These are phyloP conservation scores for Pilobolus umbonatus DNA, from an alignment of 192 early-diverging fungal genomes.

Conservation along the genomic window DNA sequence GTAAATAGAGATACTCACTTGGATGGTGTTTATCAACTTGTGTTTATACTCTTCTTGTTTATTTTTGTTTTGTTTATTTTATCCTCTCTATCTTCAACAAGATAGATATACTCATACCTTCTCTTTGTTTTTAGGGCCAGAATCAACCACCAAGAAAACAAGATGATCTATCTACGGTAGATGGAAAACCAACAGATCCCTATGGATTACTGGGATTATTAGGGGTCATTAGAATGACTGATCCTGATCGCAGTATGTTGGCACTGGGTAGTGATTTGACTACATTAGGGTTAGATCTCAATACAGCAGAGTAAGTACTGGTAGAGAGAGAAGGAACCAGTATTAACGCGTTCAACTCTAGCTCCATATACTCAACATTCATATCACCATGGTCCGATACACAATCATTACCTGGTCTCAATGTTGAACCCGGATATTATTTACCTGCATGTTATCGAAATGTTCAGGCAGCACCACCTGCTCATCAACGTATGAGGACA, in stretches of 20 bases:
- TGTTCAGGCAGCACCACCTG: conserved; percentile 62
- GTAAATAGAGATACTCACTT: not conserved
- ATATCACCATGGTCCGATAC: conserved; percentile 86
- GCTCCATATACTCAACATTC: conserved; percentile 79
- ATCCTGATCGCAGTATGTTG: conserved; percentile 73
- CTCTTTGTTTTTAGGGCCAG: too few species aligned
- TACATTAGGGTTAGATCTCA: conserved; percentile 73
- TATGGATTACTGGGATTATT: conserved; percentile 87
- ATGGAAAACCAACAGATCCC: conserved; percentile 43
- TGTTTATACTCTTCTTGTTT: not conserved
- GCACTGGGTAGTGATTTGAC: conserved; percentile 90
- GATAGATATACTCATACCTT: not conserved
- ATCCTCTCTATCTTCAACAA: not conserved
- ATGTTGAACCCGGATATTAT: conserved; percentile 79
- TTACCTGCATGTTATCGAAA: conserved; percentile 81
- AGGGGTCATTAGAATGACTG: conserved; percentile 72
- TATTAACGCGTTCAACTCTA: not conserved
- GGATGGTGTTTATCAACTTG: not conserved
- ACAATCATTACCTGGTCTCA: conserved; percentile 50
- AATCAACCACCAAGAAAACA: conserved; percentile 1
- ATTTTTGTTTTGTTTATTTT: too few species aligned
- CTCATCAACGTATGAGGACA: conserved; percentile 64
- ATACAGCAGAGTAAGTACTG: conserved; percentile 59
- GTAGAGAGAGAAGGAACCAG: not conserved
- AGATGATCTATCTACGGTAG: not conserved